phyloP scores from a whole-genome alignment of 306 rosid species.

The barrel medic (Medicago truncatula) region MtrunA17r5.0-ANR NC_053045.1:5538001-5538500 shows the following conservation, averaged over 20 bases:
- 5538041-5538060: slow-evolving; percentile 20
- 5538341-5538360: neutral
- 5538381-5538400: neutral
- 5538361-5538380: neutral
- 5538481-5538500: slow-evolving; percentile 8
- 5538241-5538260: neutral
- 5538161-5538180: slow-evolving; percentile 8
- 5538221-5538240: slow-evolving; percentile 29
- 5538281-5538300: slow-evolving; percentile 29
- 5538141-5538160: neutral
- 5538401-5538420: no score
- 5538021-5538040: slow-evolving; percentile 24
- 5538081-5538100: slow-evolving; percentile 2
- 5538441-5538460: neutral
- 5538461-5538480: neutral
- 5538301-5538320: slow-evolving; percentile 6
- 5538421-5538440: no score
- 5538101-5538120: slow-evolving; percentile 7
- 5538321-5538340: neutral
- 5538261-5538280: slow-evolving; percentile 1
- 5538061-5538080: slow-evolving; percentile 21
- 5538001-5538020: slow-evolving; percentile 26
- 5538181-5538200: slow-evolving; percentile 17
- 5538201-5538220: slow-evolving; percentile 34
- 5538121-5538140: neutral